A percentile compares a stretch with the other conserved stretches of the same genome.
Conservation (phyloP, 345 rosid genomes). For the Heritiera littoralis region DNA sequence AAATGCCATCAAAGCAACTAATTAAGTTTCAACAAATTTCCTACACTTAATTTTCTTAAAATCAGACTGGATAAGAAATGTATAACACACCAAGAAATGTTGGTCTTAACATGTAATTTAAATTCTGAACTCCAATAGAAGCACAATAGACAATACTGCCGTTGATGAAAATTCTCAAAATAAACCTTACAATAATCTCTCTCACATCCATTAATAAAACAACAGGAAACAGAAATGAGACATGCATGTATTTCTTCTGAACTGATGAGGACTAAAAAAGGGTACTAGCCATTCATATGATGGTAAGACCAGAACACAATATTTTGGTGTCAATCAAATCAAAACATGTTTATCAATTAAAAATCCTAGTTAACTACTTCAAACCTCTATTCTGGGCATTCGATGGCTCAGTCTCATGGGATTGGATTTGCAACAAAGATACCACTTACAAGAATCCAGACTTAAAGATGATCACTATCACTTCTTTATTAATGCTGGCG, state of each 20-base stretch:
- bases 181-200: not conserved
- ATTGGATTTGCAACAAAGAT: not conserved
- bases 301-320: not conserved
- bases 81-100: not conserved
- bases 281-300: not conserved
- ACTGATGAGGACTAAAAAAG: not conserved
- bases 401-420: not conserved
- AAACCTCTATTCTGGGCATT: not conserved
- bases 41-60: not conserved
- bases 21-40: not conserved
- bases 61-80: not conserved
- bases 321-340: not conserved
- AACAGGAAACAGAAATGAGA: not conserved
- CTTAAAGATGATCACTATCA: not conserved
- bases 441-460: not conserved
- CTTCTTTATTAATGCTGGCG: not conserved
- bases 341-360: constrained; percentile 2
- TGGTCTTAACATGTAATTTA: not conserved
- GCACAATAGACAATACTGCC: not conserved
- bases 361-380: not conserved
- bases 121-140: not conserved
- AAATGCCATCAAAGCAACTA: not conserved
- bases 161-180: not conserved
- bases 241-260: not conserved
- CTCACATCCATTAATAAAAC: not conserved